These are phyloP conservation scores for Leccinum disarticulatum DNA, from an alignment of 768 basidiomycete genomes.

Conservation along the genomic window DNA sequence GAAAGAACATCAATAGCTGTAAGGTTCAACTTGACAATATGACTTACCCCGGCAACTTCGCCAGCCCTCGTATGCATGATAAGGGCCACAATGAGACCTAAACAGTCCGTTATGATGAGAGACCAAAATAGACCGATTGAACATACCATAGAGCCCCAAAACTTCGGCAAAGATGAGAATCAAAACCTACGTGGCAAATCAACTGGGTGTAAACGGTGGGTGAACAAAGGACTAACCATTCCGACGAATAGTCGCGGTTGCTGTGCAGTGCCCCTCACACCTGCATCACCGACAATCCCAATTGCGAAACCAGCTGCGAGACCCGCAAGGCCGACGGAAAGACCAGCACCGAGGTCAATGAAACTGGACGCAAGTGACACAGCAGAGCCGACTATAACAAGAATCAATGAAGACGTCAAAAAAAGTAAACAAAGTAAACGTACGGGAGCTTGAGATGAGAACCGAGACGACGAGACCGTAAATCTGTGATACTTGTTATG, in stretches of 20 bases:
- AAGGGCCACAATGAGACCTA: constrained; percentile 87
- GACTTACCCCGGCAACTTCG: constrained; percentile 21
- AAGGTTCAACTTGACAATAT: neutral
- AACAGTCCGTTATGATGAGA: neutral
- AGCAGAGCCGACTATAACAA: constrained; percentile 53
- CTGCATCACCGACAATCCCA: constrained; percentile 98
- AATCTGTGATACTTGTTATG: constrained; percentile 50
- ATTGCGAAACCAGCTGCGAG: constrained; percentile 97
- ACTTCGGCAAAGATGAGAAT: constrained; percentile 99
- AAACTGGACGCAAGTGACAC: constrained; percentile 96
- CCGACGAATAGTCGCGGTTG: constrained; percentile 93
- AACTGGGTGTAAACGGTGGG: neutral
- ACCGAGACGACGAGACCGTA: constrained; percentile 99
- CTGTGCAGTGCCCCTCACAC: constrained; percentile 96
- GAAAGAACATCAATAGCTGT: neutral
- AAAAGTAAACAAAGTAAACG: constrained; percentile 34
- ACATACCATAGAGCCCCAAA: constrained; percentile 81
- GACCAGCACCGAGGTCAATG: constrained; percentile 90
- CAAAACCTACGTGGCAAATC: constrained; percentile 59
- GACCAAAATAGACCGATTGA: neutral
- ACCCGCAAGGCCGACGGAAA: constrained; percentile 91
- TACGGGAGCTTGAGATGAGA: constrained; percentile 84
- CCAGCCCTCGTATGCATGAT: constrained; percentile 86
- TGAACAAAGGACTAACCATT: constrained; percentile 57
- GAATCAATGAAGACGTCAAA: neutral